Percentiles rank a stretch among this genome's conserved stretches.
Conservation (phyloP, 257 asterid genomes). For the Rehmannia glutinosa region DNA sequence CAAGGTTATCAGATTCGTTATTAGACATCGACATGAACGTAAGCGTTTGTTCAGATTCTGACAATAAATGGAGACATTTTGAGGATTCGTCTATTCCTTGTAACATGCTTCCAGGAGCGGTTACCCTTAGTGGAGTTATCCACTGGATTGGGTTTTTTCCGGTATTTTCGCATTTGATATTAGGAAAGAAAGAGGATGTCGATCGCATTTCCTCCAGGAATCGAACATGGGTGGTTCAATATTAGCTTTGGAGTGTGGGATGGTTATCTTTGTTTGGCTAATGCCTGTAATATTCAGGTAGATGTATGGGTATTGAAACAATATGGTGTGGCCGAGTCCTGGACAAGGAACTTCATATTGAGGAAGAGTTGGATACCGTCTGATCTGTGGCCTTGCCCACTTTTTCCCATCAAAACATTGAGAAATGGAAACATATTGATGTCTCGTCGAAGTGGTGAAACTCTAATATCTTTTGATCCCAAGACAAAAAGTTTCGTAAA, state of each 20-base stretch:
- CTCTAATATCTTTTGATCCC: conserved; percentile 5
- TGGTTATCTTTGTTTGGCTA: conserved; percentile 1
- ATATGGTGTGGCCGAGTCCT: conserved; percentile 9
- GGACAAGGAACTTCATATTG: neutral
- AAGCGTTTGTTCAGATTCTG: neutral
- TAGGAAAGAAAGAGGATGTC: conserved; percentile 1
- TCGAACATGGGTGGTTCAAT: neutral
- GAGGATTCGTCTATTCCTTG: neutral
- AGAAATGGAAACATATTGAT: conserved; percentile 10
- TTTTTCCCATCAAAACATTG: neutral
- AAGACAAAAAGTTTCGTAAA: neutral
- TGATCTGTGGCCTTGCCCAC: neutral
- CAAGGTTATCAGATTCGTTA: conserved; percentile 11
- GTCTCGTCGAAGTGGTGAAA: neutral
- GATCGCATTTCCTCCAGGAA: conserved; percentile 1
- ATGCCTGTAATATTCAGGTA: neutral
- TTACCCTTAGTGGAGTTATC: neutral
- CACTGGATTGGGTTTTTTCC: conserved; percentile 2
- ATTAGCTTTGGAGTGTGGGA: neutral
- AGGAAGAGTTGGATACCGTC: neutral
- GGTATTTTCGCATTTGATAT: conserved; percentile 13
- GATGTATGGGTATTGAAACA: conserved; percentile 15
- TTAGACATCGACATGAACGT: neutral
- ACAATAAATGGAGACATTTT: conserved; percentile 8
- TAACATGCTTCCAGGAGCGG: neutral